A percentile compares a stretch with the other conserved stretches of the same genome.
Evolutionary conservation across 2,329 filamentous ascomycete genomes (phyloP).

Genomic region (Colletotrichum sp.): DNA sequence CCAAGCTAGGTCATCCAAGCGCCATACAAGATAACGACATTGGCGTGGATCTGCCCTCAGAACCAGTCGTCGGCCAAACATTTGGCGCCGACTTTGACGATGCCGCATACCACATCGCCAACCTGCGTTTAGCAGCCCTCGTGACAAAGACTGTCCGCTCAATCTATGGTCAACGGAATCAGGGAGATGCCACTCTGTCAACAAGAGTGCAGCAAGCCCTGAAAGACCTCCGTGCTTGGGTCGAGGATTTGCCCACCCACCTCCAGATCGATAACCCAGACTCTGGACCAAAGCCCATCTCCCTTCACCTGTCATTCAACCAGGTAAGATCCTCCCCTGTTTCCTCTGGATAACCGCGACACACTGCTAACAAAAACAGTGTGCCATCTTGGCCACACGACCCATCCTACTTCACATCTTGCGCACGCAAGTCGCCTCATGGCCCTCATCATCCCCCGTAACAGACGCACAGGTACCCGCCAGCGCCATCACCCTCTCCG

Average conservation of each 20-base stretch:
- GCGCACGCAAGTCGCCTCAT: constrained; percentile 27
- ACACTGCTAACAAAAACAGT: constrained; percentile 20
- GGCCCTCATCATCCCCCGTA: constrained; percentile 19
- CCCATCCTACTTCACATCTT: constrained; percentile 39
- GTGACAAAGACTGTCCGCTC: constrained; percentile 31
- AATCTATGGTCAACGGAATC: constrained; percentile 33
- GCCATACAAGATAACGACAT: constrained; percentile 55
- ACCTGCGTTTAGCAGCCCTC: constrained; percentile 41
- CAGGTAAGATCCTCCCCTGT: constrained; percentile 20
- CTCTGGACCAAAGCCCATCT: constrained; percentile 30
- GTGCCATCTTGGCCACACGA: constrained; percentile 36
- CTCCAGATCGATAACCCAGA: constrained; percentile 31
- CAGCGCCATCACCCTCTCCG: constrained; percentile 41
- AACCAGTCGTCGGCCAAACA: neutral
- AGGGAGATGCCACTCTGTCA: constrained; percentile 31
- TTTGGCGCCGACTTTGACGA: constrained; percentile 33
- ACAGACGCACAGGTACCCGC: constrained; percentile 29
- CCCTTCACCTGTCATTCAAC: constrained; percentile 39
- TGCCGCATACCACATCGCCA: constrained; percentile 34
- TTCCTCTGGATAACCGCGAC: too few relatives aligned
- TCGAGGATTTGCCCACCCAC: constrained; percentile 33
- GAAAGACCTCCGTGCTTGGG: constrained; percentile 35
- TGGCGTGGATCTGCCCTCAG: constrained; percentile 44
- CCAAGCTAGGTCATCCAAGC: constrained; percentile 52
- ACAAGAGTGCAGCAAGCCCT: constrained; percentile 37